Evolutionary conservation across 495 filamentous ascomycete species (phyloP).

Genomic region (Ramalina intermedia): DNA sequence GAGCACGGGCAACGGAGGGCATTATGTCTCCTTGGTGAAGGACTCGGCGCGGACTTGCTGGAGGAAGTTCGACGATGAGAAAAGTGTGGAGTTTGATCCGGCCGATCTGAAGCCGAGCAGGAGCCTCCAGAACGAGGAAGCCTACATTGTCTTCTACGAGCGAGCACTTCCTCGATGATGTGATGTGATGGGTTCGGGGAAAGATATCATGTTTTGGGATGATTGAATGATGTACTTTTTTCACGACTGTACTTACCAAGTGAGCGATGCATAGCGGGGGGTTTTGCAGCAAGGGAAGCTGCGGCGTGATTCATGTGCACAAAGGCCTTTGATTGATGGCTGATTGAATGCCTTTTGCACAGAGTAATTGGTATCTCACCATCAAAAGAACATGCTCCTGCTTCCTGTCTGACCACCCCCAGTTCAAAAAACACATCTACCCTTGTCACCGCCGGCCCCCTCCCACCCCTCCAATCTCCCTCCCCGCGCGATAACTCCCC

Average conservation of each 20-base stretch:
- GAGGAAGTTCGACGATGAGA: slow-evolving; percentile 52
- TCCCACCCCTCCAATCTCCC: slow-evolving; percentile 12
- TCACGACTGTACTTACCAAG: slow-evolving; percentile 6
- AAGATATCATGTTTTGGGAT: slow-evolving; percentile 14
- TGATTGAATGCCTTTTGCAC: background rate
- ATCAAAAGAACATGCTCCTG: background rate
- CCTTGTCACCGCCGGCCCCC: slow-evolving; percentile 5
- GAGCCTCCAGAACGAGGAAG: slow-evolving; percentile 45
- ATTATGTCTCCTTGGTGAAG: slow-evolving; percentile 53
- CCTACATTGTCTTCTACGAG: slow-evolving; percentile 56
- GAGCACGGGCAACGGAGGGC: slow-evolving; percentile 45
- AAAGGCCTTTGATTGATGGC: background rate
- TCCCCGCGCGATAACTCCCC: slow-evolving; percentile 65
- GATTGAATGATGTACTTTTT: background rate
- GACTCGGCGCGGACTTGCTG: slow-evolving; percentile 47
- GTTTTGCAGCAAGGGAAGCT: slow-evolving; percentile 28
- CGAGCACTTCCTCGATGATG: slow-evolving; percentile 36
- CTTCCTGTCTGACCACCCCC: too few relatives aligned
- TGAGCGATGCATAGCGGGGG: slow-evolving; percentile 17
- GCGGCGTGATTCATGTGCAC: slow-evolving; percentile 34
- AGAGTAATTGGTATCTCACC: background rate
- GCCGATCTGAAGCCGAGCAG: slow-evolving; percentile 30
- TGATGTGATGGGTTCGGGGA: background rate
- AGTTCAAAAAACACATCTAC: too few relatives aligned
- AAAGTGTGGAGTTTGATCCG: slow-evolving; percentile 43